Evolutionary conservation across 257 asterid species (phyloP).

Genomic region (Ballota nigra): DNA sequence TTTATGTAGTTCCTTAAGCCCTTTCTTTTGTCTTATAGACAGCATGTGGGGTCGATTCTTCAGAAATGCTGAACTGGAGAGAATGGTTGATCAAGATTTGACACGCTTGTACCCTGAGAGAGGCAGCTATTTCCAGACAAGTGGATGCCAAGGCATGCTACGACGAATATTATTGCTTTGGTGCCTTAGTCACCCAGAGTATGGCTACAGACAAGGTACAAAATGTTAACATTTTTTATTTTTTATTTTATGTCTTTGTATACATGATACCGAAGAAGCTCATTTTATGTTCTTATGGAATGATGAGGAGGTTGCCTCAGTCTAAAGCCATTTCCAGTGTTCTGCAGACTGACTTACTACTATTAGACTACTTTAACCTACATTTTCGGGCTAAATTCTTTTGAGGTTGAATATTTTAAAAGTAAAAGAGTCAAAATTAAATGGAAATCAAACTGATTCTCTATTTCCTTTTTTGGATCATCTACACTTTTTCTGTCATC

Average conservation of each 20-base stretch:
- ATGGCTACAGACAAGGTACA: constrained; percentile 91
- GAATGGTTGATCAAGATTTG: constrained; percentile 96
- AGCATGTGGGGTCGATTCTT: constrained; percentile 99
- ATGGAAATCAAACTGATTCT: constrained; percentile 3
- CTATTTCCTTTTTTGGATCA: not conserved
- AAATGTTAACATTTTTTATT: too few species aligned
- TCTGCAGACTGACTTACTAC: constrained; percentile 2
- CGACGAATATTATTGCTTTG: constrained; percentile 84
- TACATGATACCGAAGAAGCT: not conserved
- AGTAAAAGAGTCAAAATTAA: not conserved
- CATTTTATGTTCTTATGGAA: not conserved
- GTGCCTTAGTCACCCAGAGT: constrained; percentile 84
- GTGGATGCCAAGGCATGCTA: constrained; percentile 84
- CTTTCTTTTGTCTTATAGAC: constrained; percentile 39
- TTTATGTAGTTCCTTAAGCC: not conserved
- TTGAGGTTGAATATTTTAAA: not conserved
- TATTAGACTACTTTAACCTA: constrained; percentile 7
- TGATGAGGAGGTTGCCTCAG: not conserved
- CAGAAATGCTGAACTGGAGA: constrained; percentile 89
- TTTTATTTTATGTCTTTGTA: not conserved
- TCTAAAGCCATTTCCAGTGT: not conserved
- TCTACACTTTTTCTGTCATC: constrained; percentile 1
- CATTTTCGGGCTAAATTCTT: not conserved
- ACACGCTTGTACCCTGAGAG: constrained; percentile 94
- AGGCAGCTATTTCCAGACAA: constrained; percentile 91